phyloP scores from a whole-genome alignment of 805 yeast genomes.

The Clavispora santaluciae region DNA sequence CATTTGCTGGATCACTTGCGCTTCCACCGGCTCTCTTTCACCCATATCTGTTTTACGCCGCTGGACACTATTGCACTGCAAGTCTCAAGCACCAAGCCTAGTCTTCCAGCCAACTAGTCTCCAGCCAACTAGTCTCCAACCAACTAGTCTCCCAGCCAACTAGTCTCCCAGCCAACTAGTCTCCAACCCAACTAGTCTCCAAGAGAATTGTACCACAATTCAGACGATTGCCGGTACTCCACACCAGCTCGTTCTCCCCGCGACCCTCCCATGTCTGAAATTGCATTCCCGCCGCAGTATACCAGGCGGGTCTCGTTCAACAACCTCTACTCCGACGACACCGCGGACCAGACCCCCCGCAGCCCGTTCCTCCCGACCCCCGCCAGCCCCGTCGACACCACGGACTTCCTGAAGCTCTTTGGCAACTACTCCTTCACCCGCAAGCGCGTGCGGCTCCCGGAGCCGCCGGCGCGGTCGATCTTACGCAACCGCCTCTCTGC shows the following conservation, averaged over 20 bases:
- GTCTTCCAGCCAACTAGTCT: background rate
- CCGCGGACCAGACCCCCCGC: constrained; percentile 2
- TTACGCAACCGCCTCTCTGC: constrained; percentile 33
- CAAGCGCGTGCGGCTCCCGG: constrained; percentile 19
- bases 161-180: too few species aligned
- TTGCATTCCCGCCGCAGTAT: constrained; percentile 2
- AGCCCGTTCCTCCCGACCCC: constrained; percentile 6
- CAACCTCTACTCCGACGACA: constrained; percentile 30
- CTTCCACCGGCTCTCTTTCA: background rate
- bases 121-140: background rate
- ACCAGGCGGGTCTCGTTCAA: constrained; percentile 43
- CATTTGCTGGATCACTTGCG: background rate
- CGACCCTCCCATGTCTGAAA: background rate
- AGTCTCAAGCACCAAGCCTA: background rate
- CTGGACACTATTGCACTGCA: background rate
- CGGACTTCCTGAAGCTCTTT: constrained; percentile 17
- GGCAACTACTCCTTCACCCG: constrained; percentile 14
- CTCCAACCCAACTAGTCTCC: too few species aligned
- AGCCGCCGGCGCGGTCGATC: constrained; percentile 36
- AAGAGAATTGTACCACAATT: too few species aligned
- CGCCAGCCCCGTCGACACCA: constrained; percentile 6
- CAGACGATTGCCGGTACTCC: too few species aligned
- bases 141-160: too few species aligned
- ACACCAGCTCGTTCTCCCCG: background rate
- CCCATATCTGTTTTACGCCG: background rate